phyloP scores from a whole-genome alignment of 371 early-diverging fungal species.

The Mucor irregularis region DNA sequence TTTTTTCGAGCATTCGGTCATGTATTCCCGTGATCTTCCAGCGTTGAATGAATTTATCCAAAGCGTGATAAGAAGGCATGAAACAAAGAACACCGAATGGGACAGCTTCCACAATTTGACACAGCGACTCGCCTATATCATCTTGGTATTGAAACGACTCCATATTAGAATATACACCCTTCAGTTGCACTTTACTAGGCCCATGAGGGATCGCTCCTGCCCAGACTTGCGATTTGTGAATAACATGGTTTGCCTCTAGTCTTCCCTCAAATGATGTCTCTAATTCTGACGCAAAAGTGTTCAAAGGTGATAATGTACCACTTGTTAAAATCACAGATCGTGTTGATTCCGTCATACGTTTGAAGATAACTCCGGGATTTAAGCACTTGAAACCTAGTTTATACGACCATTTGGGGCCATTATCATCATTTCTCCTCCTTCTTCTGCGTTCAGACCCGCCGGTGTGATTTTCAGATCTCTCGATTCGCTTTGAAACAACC shows the following conservation, averaged over 20 bases:
- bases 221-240: conserved; percentile 54
- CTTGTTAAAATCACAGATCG: conserved; percentile 81
- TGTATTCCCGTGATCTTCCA: conserved; percentile 51
- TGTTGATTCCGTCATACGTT: conserved; percentile 42
- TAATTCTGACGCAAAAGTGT: conserved; percentile 72
- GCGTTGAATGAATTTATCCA: conserved; percentile 53
- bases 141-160: conserved; percentile 63
- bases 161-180: conserved; percentile 55
- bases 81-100: conserved; percentile 71
- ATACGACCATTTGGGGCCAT: conserved; percentile 14
- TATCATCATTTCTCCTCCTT: not conserved
- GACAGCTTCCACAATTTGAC: conserved; percentile 40
- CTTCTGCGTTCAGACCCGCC: not conserved
- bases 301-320: conserved; percentile 84
- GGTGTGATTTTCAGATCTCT: not conserved
- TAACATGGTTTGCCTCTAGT: conserved; percentile 63
- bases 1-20: conserved; percentile 27
- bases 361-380: conserved; percentile 67
- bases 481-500: conserved; percentile 35
- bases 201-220: conserved; percentile 49
- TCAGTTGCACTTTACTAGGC: conserved; percentile 40
- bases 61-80: conserved; percentile 58
- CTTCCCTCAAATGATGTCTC: conserved; percentile 46
- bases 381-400: conserved; percentile 43
- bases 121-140: conserved; percentile 66